Conservation (phyloP, 2,329 filamentous ascomycete species). For the Claviceps arundinis region DNA sequence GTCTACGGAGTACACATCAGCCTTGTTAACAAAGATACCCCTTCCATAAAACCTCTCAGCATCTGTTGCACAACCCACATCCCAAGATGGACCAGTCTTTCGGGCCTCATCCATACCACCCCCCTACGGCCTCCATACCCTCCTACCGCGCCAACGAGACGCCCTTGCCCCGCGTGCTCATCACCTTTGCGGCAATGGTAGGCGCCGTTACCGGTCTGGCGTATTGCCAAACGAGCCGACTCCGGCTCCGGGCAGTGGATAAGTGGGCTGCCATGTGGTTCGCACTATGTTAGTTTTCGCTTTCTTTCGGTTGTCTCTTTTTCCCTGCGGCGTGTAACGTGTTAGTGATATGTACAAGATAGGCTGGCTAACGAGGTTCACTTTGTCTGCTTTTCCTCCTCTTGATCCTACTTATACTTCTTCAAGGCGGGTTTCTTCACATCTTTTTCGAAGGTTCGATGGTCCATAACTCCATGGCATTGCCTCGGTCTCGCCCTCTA, state of each 20-base stretch:
- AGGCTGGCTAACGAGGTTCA: not conserved
- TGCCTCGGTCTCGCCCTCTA: not conserved
- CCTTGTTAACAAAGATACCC: no score
- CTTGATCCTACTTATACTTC: not conserved
- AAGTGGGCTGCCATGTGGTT: slow-evolving; percentile 39
- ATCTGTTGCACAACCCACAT: no score
- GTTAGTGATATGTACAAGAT: not conserved
- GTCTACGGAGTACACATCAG: no score
- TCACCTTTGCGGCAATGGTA: slow-evolving; percentile 22
- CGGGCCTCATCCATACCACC: slow-evolving; percentile 36
- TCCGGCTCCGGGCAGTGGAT: slow-evolving; percentile 19
- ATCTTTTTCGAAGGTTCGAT: slow-evolving; percentile 62
- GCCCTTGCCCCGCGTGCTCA: slow-evolving; percentile 24
- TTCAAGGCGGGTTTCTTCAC: slow-evolving; percentile 55
- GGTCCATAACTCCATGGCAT: not conserved
- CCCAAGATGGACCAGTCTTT: slow-evolving; percentile 1
- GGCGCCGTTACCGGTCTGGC: slow-evolving; percentile 21
- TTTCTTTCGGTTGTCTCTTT: not conserved
- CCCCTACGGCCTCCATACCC: slow-evolving; percentile 27
- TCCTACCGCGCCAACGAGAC: slow-evolving; percentile 32
- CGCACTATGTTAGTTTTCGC: slow-evolving; percentile 32
- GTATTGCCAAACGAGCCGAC: slow-evolving; percentile 11
- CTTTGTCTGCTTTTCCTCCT: not conserved
- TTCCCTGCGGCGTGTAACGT: not conserved
- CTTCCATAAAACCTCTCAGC: no score